Evolutionary conservation across 495 filamentous ascomycete species (phyloP).

Genomic region (Talaromyces nanjingensis): DNA sequence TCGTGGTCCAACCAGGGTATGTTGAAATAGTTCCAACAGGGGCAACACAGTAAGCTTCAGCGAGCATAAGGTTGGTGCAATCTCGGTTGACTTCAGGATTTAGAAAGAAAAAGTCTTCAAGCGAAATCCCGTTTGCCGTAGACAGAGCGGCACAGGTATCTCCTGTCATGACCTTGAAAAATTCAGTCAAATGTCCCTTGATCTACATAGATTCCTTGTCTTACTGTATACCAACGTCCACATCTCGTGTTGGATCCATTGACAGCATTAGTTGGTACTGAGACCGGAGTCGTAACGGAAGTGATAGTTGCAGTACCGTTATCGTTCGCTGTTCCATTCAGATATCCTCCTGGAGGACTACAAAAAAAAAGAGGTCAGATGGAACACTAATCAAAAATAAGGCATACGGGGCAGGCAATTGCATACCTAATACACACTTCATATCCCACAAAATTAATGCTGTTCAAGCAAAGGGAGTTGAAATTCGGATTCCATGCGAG

Average conservation of each 20-base stretch:
- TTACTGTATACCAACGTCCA: constrained; percentile 7
- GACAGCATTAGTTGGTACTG: constrained; percentile 5
- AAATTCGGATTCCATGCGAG: constrained; percentile 18
- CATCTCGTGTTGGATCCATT: constrained; percentile 12
- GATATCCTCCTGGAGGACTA: background rate
- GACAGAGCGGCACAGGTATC: constrained; percentile 13
- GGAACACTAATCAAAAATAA: background rate
- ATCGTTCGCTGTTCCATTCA: background rate
- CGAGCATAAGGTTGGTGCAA: constrained; percentile 16
- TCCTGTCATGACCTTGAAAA: constrained; percentile 12
- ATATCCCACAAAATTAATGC: constrained; percentile 12
- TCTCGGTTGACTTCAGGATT: constrained; percentile 13
- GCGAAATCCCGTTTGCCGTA: constrained; percentile 4
- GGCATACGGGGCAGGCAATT: background rate
- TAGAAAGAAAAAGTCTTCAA: constrained; percentile 16
- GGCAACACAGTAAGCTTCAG: constrained; percentile 14
- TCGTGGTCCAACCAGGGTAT: constrained; percentile 12
- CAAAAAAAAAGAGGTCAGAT: background rate
- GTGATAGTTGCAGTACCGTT: background rate
- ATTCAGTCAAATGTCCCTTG: constrained; percentile 3
- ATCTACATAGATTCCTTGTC: background rate
- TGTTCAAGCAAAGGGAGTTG: constrained; percentile 12
- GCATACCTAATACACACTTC: constrained; percentile 11
- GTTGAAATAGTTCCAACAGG: constrained; percentile 16
- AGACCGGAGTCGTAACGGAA: background rate